These are phyloP conservation scores for Cyberlindnera veronae DNA, from an alignment of 805 yeast species.

Conservation along the genomic window DNA sequence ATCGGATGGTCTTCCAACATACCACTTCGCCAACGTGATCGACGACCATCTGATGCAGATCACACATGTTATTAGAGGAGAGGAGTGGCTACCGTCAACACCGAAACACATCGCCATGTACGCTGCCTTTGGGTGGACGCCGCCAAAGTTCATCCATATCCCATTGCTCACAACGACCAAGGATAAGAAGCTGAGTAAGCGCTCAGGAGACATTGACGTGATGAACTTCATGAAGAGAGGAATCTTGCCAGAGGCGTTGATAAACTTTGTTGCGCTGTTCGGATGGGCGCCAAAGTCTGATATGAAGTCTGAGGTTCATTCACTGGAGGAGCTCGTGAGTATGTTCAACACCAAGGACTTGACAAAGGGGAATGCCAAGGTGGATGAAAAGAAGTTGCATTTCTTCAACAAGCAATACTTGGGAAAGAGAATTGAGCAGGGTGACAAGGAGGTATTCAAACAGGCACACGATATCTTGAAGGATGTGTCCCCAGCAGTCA, in stretches of 20 bases:
- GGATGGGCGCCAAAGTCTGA: conserved; percentile 85
- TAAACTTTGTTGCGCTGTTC: conserved; percentile 82
- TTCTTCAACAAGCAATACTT: conserved; percentile 77
- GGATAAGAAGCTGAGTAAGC: conserved; percentile 79
- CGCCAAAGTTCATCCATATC: conserved; percentile 83
- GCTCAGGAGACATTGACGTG: conserved; percentile 80
- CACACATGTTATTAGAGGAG: conserved; percentile 94
- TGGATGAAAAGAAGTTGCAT: conserved; percentile 69
- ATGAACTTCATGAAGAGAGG: conserved; percentile 55
- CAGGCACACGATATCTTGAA: conserved; percentile 26
- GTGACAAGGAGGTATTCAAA: conserved; percentile 35
- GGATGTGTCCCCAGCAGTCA: conserved; percentile 16
- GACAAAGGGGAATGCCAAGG: conserved; percentile 93
- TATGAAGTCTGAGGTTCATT: conserved; percentile 50
- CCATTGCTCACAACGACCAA: conserved; percentile 74
- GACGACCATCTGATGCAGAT: conserved; percentile 93
- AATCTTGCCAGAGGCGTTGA: conserved; percentile 78
- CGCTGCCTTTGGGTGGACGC: conserved; percentile 77
- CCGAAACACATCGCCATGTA: conserved; percentile 91
- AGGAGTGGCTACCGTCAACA: conserved; percentile 96
- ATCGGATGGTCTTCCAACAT: conserved; percentile 94
- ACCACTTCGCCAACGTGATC: conserved; percentile 92
- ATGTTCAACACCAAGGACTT: conserved; percentile 65
- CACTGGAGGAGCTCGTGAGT: conserved; percentile 47
- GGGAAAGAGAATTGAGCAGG: conserved; percentile 37